Conservation (phyloP, 2,329 filamentous ascomycete species). For the Moelleriella libera region DNA sequence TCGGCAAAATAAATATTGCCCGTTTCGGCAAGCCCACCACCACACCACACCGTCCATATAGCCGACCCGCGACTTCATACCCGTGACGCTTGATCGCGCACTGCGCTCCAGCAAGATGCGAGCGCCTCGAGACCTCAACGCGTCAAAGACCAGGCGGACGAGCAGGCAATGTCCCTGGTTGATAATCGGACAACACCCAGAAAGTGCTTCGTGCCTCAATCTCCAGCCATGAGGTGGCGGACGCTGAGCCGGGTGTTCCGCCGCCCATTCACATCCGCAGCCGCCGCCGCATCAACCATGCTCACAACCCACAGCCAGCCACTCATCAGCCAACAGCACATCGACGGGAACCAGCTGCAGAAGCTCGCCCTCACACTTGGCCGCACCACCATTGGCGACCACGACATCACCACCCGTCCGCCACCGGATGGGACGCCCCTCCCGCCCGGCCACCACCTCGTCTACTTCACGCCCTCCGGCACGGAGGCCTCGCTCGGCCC, state of each 20-base stretch:
- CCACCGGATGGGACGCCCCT: slow-evolving; percentile 31
- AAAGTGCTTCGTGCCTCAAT: too few relatives aligned
- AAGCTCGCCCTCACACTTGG: slow-evolving; percentile 45
- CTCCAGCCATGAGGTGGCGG: not conserved
- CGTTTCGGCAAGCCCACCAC: too few relatives aligned
- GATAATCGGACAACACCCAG: too few relatives aligned
- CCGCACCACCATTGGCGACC: slow-evolving; percentile 25
- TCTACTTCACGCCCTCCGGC: slow-evolving; percentile 46
- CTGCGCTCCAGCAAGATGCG: too few relatives aligned
- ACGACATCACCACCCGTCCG: slow-evolving; percentile 21
- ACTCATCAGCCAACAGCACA: slow-evolving; percentile 24
- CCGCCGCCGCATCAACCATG: not conserved
- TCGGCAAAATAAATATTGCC: too few relatives aligned
- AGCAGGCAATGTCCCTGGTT: too few relatives aligned
- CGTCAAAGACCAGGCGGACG: too few relatives aligned
- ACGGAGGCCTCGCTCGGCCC: slow-evolving; percentile 37
- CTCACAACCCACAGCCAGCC: slow-evolving; percentile 9
- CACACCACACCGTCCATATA: too few relatives aligned
- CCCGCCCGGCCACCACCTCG: slow-evolving; percentile 46
- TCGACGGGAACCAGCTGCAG: slow-evolving; percentile 51
- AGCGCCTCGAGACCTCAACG: too few relatives aligned
- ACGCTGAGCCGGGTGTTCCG: not conserved
- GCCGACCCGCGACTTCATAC: too few relatives aligned
- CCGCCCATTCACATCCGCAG: not conserved
- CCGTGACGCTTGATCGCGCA: too few relatives aligned